Conservation (phyloP, 2,329 filamentous ascomycete genomes). For the Penicillium glabrum region DNA sequence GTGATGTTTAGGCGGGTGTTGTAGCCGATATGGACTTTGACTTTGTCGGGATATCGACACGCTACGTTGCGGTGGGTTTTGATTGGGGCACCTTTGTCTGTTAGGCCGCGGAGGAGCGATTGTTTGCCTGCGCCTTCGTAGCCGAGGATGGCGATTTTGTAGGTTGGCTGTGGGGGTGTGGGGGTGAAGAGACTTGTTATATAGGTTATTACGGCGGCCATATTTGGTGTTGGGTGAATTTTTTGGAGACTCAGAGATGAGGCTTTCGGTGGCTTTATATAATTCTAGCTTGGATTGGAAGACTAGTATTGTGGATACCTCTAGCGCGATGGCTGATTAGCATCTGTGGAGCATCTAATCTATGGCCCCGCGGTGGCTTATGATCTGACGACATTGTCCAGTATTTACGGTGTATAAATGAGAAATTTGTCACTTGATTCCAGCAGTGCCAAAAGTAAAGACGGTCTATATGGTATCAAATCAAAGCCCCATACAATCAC, state of each 20-base stretch:
- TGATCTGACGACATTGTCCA: not conserved
- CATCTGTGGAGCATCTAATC: not conserved
- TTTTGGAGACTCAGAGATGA: not conserved
- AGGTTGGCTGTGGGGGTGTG: not conserved
- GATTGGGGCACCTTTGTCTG: not conserved
- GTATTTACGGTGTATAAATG: too few species aligned
- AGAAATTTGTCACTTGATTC: not conserved
- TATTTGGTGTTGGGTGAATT: not conserved
- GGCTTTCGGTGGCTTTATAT: not conserved
- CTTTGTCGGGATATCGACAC: too few species aligned
- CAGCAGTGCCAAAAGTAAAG: not conserved
- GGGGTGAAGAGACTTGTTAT: not conserved
- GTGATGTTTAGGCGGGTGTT: too few species aligned
- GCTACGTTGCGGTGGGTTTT: too few species aligned
- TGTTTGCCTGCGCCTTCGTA: not conserved
- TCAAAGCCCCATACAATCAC: not conserved
- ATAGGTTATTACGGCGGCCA: not conserved
- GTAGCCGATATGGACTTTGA: too few species aligned
- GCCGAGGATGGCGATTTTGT: not conserved
- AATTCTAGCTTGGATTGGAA: not conserved
- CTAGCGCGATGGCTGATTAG: not conserved
- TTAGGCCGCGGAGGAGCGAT: not conserved
- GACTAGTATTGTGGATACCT: not conserved
- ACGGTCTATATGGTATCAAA: slow-evolving; percentile 21
- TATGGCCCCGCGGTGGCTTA: not conserved